phyloP scores from a whole-genome alignment of 2,329 filamentous ascomycete species.

The Fusarium concolor region DNA sequence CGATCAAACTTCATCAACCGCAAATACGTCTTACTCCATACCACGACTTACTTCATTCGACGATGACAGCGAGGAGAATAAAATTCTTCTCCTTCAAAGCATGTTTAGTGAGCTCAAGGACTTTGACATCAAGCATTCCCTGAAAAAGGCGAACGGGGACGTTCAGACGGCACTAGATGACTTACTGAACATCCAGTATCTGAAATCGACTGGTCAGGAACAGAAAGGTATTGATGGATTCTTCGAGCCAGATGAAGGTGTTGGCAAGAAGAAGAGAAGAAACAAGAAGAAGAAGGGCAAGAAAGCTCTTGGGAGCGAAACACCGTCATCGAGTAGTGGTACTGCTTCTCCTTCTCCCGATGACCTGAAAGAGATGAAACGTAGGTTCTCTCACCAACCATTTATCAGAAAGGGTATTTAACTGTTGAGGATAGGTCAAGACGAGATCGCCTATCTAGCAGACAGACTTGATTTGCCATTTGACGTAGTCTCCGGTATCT shows the following conservation, averaged over 20 bases:
- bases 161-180: slow-evolving; percentile 80
- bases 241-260: slow-evolving; percentile 65
- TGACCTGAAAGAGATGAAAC: slow-evolving; percentile 45
- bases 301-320: slow-evolving; percentile 24
- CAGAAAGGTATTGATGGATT: slow-evolving; percentile 88
- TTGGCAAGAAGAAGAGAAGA: slow-evolving; percentile 55
- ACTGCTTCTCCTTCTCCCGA: slow-evolving; percentile 28
- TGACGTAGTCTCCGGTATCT: slow-evolving; percentile 56
- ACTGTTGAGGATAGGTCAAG: slow-evolving; percentile 45
- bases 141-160: slow-evolving; percentile 76
- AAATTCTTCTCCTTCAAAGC: slow-evolving; percentile 70
- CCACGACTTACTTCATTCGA: slow-evolving; percentile 52
- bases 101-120: slow-evolving; percentile 79
- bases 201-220: slow-evolving; percentile 73
- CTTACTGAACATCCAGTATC: slow-evolving; percentile 81
- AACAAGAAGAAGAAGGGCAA: slow-evolving; percentile 51
- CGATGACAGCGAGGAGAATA: slow-evolving; percentile 66
- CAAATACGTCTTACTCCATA: slow-evolving; percentile 37
- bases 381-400: slow-evolving; percentile 36
- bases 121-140: slow-evolving; percentile 72
- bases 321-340: slow-evolving; percentile 30
- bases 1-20: slow-evolving; percentile 38
- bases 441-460: slow-evolving; percentile 59
- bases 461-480: slow-evolving; percentile 57
- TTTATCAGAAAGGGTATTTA: not conserved